Conservation (phyloP, 192 early-diverging fungal species). For the Linnemannia hyalina region DNA sequence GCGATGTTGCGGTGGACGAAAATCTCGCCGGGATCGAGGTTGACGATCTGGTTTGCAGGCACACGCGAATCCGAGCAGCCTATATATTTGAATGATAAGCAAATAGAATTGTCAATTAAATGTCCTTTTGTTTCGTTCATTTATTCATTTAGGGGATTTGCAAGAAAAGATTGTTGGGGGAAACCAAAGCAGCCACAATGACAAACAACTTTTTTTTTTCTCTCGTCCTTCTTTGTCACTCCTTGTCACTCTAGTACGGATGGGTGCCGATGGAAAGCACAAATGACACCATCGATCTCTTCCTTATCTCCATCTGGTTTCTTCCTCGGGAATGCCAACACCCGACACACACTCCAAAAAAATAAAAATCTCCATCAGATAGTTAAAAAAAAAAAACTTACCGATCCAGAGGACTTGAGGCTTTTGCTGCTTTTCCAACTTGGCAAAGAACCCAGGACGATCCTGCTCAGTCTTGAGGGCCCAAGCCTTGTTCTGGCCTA, state of each 20-base stretch:
- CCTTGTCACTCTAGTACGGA: not conserved
- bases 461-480: constrained; percentile 65
- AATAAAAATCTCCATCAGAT: not conserved
- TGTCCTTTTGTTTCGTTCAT: not conserved
- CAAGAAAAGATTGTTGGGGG: not conserved
- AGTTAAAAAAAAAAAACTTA: constrained; percentile 31
- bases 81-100: constrained; percentile 12
- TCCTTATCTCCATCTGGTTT: not conserved
- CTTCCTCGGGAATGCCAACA: not conserved
- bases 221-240: not conserved
- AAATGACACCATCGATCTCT: not conserved
- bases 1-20: constrained; percentile 99
- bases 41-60: constrained; percentile 82
- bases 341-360: too few relatives aligned
- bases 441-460: constrained; percentile 79
- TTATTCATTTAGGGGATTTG: not conserved
- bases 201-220: not conserved
- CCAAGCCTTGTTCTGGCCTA: constrained; percentile 76
- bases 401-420: constrained; percentile 93
- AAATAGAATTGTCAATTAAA: not conserved
- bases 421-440: constrained; percentile 78
- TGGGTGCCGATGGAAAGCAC: not conserved
- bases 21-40: constrained; percentile 83
- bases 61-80: constrained; percentile 96
- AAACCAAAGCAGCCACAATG: not conserved